These are phyloP conservation scores for Cordyceps cateniannulata DNA, from an alignment of 2,329 filamentous ascomycete genomes.

Conservation along the genomic window DNA sequence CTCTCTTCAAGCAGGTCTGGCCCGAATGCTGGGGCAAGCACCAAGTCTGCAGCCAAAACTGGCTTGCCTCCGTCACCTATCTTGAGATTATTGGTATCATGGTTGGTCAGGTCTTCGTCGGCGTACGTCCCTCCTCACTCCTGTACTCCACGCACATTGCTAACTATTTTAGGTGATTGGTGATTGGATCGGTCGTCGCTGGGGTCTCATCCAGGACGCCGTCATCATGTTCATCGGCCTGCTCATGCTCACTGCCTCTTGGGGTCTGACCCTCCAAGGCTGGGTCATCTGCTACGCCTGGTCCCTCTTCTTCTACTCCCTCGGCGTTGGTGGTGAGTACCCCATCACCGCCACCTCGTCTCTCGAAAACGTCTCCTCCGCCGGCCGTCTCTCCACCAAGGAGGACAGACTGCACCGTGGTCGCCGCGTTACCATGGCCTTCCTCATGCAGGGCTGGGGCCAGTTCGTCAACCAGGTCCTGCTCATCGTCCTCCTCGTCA, in stretches of 20 bases:
- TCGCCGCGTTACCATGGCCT: constrained; percentile 90
- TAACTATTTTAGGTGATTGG: constrained; percentile 42
- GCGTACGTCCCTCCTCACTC: constrained; percentile 38
- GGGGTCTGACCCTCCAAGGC: constrained; percentile 80
- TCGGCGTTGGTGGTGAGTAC: constrained; percentile 78
- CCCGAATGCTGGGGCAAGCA: constrained; percentile 67
- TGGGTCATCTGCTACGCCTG: constrained; percentile 98
- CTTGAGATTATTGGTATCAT: constrained; percentile 95
- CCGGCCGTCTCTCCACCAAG: constrained; percentile 80
- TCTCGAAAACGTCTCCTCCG: constrained; percentile 84
- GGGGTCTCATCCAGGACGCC: constrained; percentile 93
- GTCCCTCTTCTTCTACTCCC: constrained; percentile 73
- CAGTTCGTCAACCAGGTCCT: constrained; percentile 91
- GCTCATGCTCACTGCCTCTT: constrained; percentile 83
- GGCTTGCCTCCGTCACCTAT: constrained; percentile 80
- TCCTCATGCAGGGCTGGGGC: constrained; percentile 98
- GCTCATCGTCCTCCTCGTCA: constrained; percentile 77
- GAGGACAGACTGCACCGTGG: constrained; percentile 94
- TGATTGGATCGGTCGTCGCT: constrained; percentile 81
- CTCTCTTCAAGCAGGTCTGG: constrained; percentile 72
- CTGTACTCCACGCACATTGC: background rate
- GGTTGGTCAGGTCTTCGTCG: constrained; percentile 82
- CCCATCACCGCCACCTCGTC: constrained; percentile 94
- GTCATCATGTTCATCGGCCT: constrained; percentile 89
- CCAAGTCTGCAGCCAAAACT: constrained; percentile 66